Percentiles rank a stretch among this genome's conserved stretches.
Evolutionary conservation across 306 rosid genomes (phyloP).

Genomic region (Lagenaria siceraria): DNA sequence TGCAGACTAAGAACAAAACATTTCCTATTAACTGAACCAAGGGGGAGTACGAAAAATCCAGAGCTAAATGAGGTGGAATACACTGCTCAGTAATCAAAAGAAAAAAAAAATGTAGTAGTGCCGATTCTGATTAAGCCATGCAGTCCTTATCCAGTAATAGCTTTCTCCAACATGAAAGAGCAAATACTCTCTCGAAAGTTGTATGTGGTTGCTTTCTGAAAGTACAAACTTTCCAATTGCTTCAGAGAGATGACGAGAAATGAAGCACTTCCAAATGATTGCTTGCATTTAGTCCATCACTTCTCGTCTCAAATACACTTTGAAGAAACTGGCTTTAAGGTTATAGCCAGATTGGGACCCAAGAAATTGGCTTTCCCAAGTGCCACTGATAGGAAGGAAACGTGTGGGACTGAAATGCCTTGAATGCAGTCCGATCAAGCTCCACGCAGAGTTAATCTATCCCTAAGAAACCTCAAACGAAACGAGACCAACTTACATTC

Average conservation of each 20-base stretch:
- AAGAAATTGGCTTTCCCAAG: background rate
- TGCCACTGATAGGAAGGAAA: background rate
- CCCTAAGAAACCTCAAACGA: background rate
- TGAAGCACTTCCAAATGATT: background rate
- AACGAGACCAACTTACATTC: background rate
- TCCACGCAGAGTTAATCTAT: background rate
- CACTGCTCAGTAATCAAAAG: background rate
- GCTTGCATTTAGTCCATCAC: background rate
- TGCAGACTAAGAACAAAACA: background rate
- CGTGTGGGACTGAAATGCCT: background rate
- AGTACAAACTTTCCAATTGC: background rate
- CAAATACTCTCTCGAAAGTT: background rate
- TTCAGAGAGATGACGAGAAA: background rate
- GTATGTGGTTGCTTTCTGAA: background rate
- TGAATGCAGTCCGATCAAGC: background rate
- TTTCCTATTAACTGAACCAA: background rate
- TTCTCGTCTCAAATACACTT: background rate
- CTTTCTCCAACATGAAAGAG: background rate
- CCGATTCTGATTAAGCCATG: background rate
- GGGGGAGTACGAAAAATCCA: background rate
- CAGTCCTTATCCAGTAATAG: background rate
- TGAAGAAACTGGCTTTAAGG: background rate
- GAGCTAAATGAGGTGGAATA: background rate
- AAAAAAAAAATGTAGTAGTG: background rate
- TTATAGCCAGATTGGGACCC: background rate